Percentiles rank a stretch among this genome's conserved stretches.
Evolutionary conservation across 2,329 filamentous ascomycete genomes (phyloP).

Genomic region (Hyphodiscus sp.): DNA sequence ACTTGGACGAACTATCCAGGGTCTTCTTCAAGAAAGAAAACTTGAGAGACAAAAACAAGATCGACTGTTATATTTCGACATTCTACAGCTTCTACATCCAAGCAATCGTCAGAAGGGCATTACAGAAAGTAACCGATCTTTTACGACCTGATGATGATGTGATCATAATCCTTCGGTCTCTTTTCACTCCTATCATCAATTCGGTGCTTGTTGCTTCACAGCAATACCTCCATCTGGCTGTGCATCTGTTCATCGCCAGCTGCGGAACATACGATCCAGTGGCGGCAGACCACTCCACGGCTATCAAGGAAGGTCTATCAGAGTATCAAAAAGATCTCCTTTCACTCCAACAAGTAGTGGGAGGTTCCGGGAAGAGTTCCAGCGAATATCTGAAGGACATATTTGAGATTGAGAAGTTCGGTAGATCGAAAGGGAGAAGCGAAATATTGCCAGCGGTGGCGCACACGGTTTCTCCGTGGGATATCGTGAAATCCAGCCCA

Average conservation of each 20-base stretch:
- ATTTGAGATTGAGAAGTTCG: not conserved
- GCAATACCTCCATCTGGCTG: slow-evolving; percentile 8
- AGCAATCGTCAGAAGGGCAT: slow-evolving; percentile 7
- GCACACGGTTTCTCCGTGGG: too few relatives aligned
- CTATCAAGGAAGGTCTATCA: not conserved
- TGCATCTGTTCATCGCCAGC: slow-evolving; percentile 11
- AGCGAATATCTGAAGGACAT: not conserved
- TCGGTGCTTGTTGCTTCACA: not conserved
- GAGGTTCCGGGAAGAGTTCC: not conserved
- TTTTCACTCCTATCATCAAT: not conserved
- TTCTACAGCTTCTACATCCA: slow-evolving; percentile 19
- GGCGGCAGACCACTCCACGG: not conserved
- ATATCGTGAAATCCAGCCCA: too few relatives aligned
- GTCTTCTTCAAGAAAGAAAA: slow-evolving; percentile 17
- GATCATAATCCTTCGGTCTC: not conserved
- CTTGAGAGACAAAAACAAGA: slow-evolving; percentile 1
- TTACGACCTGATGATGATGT: not conserved
- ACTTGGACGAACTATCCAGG: slow-evolving; percentile 11
- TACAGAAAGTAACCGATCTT: not conserved
- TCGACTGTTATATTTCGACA: slow-evolving; percentile 13
- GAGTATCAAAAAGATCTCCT: not conserved
- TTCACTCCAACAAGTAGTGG: not conserved
- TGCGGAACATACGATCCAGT: slow-evolving; percentile 7
- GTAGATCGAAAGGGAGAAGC: too few relatives aligned
- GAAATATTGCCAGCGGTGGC: too few relatives aligned